Base-by-base conservation (phyloP, 352 stramenopile species). In the Globisporangium irregulare region DNA sequence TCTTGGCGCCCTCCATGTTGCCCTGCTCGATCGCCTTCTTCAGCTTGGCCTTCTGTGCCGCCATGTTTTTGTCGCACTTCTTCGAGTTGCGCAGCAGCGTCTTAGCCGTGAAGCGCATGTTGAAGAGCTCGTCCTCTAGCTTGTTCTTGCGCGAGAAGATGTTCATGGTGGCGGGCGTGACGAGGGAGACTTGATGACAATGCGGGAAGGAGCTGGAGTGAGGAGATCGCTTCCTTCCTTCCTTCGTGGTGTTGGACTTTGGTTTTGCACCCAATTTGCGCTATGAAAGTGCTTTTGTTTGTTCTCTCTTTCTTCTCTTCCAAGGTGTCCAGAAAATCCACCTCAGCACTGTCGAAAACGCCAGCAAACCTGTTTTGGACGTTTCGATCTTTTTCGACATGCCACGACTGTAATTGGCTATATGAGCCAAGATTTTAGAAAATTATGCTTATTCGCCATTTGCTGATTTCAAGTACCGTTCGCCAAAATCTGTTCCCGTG, bases 11-110 rank as follows among this genome's bases (percentile, higher is more conserved):
- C 69, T 99, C 97, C 75, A 97, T 97, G 82, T 99, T 99, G 55
- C 96, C 95, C 74, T 98, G 89, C 81, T 97, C 83, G 69, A 97
- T 96, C 53, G 95, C 94, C 73, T 99, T 98, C 79, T 99, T 99
- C 24, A 99, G 82, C 75, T 99, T 99, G 54, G 79, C 69, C 73
- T 98, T 97, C 58, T 97, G 92, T 51, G 75, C 78, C 54, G 93
- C 90, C 80, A 99, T 94, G 77, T 98, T 99, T 83, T 99, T 99
- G 71, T 99, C 96, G 75, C 96, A 99, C 75, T 99, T 99, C 74
- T 98, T 98, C 48, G 94, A 74, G 73, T 95, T 92, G 62, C 89
- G 76, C 77, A 98, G 59, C 77, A 97, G 87, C 72, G 82, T 86
- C 77, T 96, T 96, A 72, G 89, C 85, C 53, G 89, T 95, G 68